Evolutionary conservation across 2,329 filamentous ascomycete genomes (phyloP).

Genomic region (Bipolaris oryzae): DNA sequence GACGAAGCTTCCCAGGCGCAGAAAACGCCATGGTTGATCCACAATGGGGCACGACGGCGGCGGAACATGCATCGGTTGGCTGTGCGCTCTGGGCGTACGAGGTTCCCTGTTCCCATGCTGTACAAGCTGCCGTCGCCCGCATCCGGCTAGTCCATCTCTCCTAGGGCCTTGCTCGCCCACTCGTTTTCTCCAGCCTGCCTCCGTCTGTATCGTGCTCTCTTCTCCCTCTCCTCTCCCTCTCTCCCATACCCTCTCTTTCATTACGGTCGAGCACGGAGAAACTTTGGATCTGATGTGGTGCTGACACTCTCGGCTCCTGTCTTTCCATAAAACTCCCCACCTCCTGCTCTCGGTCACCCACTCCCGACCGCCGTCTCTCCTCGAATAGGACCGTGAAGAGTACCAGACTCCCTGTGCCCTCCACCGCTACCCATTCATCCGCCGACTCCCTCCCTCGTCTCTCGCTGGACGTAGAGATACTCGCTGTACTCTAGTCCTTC

Average conservation of each 20-base stretch:
- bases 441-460: conserved; percentile 26
- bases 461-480: conserved; percentile 42
- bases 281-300: conserved; percentile 47
- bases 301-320: conserved; percentile 42
- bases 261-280: conserved; percentile 48
- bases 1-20: conserved; percentile 35
- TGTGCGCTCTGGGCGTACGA: conserved; percentile 21
- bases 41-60: conserved; percentile 24
- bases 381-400: conserved; percentile 43
- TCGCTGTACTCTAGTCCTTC: conserved; percentile 43
- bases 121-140: conserved; percentile 27
- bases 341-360: conserved; percentile 45
- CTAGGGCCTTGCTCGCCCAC: conserved; percentile 40
- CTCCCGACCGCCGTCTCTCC: conserved; percentile 46
- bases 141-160: conserved; percentile 33
- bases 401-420: conserved; percentile 41
- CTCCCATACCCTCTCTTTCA: conserved; percentile 38
- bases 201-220: conserved; percentile 41
- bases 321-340: conserved; percentile 45
- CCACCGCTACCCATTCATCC: conserved; percentile 24
- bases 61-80: conserved; percentile 21
- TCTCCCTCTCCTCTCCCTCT: conserved; percentile 33
- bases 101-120: conserved; percentile 42
- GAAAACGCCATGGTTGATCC: conserved; percentile 38
- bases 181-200: conserved; percentile 45